phyloP scores from a whole-genome alignment of 371 early-diverging fungal genomes.

The Lichtheimia hyalospora region DNA sequence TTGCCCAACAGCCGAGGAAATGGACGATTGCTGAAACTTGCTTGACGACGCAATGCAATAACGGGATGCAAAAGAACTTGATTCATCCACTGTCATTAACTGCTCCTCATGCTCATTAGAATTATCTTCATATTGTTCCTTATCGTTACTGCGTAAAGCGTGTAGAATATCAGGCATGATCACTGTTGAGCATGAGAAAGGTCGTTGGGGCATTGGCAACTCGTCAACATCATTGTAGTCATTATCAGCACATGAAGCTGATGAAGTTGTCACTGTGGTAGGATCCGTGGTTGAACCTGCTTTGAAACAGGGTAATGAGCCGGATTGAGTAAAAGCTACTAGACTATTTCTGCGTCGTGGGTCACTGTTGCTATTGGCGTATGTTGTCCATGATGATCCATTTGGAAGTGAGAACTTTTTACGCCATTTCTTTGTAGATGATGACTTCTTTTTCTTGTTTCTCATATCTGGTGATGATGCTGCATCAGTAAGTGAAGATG shows the following conservation, averaged over 20 bases:
- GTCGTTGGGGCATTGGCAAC: conserved; percentile 1
- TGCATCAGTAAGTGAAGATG: too few species aligned
- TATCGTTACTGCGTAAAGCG: conserved; percentile 5
- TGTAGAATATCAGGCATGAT: conserved; percentile 10
- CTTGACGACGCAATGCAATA: conserved; percentile 1
- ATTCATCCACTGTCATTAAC: too few species aligned
- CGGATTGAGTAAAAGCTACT: too few species aligned
- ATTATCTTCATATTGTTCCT: background rate
- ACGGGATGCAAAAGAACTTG: background rate
- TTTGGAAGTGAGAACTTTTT: conserved; percentile 6
- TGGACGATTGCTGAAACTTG: background rate
- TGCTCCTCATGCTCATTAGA: too few species aligned
- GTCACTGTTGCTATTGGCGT: background rate
- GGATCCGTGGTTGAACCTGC: too few species aligned
- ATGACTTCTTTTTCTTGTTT: too few species aligned
- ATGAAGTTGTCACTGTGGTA: background rate
- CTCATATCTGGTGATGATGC: too few species aligned
- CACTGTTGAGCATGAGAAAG: conserved; percentile 10
- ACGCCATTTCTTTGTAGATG: background rate
- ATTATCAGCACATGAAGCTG: too few species aligned
- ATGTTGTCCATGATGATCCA: background rate
- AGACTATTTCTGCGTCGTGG: too few species aligned
- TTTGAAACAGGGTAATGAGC: too few species aligned
- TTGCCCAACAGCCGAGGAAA: too few species aligned
- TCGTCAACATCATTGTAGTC: too few species aligned